Base-by-base conservation (phyloP, 1,139 yeast species). In the Yamadazyma mexicana region DNA sequence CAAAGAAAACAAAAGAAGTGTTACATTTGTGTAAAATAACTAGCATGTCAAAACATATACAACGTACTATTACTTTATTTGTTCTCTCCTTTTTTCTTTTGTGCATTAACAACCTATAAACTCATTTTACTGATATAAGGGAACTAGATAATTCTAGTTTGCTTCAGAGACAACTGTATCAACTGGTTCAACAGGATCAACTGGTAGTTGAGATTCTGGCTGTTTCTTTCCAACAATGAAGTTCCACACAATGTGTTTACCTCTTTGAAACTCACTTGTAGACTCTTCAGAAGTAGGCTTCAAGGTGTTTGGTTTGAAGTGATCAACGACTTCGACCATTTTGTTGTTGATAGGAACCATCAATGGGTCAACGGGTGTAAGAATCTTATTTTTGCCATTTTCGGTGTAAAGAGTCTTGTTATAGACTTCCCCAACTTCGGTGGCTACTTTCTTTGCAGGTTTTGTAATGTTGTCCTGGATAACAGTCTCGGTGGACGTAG, bases 291-390 rank as follows among this genome's bases (percentile, higher is more conserved):
- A 54, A 3, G 75, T 56, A 11, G 71, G 74, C 36, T 62, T 60
- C 38, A 69, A 69, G 18, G 64, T 66, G 17, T 64, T 65, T n/a
- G 87, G 86, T 33, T 49, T 50, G 42, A 50, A 47, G 28, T 45
- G 42, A 11, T 46, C 49, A 32, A 81, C 69, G 29, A 68, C 50
- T 5, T 65, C 59, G 48, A 76, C 81, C 43, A 85, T 57, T 32
- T 69, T 63, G 34, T 69, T 62, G 60, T 86, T 87, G 31, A 81
- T 39, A 15, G 91, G 89, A 34, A 64, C 69, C 33, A 84, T 64
- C 14, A 83, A 32, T 4, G 88, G 87, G 54, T 86, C 91, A 23
- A 81, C 59, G 32, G 77, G 74, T 15, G 83, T 68, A 47, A 85
- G 69, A 32, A 85, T 52, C 34, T 81, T 58, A 29, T 85, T 83